Evolutionary conservation across 2,329 filamentous ascomycete species (phyloP), one percentile per base, ranked within the genome.

Genomic region (Ophiostoma populinum): DNA sequence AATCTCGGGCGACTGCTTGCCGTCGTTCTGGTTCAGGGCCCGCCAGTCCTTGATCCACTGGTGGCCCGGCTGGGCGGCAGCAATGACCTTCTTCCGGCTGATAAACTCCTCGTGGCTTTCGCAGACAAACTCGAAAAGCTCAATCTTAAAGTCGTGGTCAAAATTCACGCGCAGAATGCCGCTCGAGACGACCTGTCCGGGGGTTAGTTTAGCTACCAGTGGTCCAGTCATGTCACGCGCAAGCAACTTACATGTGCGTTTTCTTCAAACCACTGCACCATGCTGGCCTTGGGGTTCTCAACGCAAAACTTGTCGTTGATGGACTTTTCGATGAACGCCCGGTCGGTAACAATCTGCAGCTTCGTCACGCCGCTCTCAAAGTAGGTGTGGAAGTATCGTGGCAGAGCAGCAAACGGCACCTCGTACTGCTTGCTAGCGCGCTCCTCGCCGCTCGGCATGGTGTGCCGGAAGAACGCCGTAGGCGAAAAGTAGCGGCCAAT

Each of bases 221-320:
- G 24, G 16, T 17, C 7, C 4, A 16, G 9, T 8, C n/a, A 27
- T 13, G 12, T 27, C 9, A 8, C 12, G 4, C 5, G 13, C 7
- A 24, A n/a, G n/a, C n/a, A 31, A 63, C 71, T 55, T 63, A 87
- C 80, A 51, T 90, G 83, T 40, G 78, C 80, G 35, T 77, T 79
- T 42, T 79, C 82, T 34, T 80, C 72, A 49, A 87, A 94, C 70
- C 81, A 92, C 51, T 93, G 92, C 5, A 90, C 77, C 38, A 95
- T 71, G 48, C 74, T 90, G 18, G 83, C 75, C 47, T 74, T 80
- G 17, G 61, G 59, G 49, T 81, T 83, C 46, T 82, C 78, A 16
- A 94, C 76, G 45, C 75, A 75, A 47, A 80, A 74, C 30, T 71
- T 72, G 32, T 76, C 73, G 38, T 67, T 70, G 2, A 67, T 62